These are phyloP conservation scores for Fusarium agapanthi DNA, from an alignment of 2,329 filamentous ascomycete genomes.

Conservation along the genomic window DNA sequence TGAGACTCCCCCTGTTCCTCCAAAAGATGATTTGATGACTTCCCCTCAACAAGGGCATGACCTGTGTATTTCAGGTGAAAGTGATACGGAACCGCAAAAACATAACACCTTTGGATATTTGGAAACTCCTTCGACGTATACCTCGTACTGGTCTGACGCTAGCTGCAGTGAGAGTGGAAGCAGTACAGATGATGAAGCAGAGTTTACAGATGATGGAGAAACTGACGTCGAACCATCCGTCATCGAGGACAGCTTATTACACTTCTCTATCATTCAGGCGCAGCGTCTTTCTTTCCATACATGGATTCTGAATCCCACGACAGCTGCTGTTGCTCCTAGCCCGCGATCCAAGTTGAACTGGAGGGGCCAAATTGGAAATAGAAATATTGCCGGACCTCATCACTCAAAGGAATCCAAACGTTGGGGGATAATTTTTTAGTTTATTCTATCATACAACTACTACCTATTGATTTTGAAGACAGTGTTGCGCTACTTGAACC, in stretches of 20 bases:
- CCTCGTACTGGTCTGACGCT: neutral
- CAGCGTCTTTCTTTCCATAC: neutral
- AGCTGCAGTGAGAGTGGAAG: neutral
- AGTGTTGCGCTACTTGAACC: fast-evolving
- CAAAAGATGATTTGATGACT: neutral
- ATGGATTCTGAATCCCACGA: neutral
- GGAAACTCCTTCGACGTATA: neutral
- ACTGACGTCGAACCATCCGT: neutral
- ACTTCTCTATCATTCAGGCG: neutral
- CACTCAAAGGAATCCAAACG: neutral
- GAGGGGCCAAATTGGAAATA: neutral
- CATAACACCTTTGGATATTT: neutral
- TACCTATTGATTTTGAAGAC: neutral
- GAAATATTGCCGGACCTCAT: neutral
- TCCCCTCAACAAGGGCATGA: neutral
- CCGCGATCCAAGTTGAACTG: neutral
- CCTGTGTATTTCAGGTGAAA: neutral
- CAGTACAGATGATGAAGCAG: neutral
- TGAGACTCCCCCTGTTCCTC: neutral
- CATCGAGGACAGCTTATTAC: neutral
- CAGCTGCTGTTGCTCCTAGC: neutral
- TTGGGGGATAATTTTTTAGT: neutral
- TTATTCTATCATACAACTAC: fast-evolving
- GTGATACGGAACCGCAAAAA: neutral
- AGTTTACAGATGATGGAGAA: neutral